Conservation (phyloP, 768 basidiomycete species). For the Rhizopogon salebrosus region DNA sequence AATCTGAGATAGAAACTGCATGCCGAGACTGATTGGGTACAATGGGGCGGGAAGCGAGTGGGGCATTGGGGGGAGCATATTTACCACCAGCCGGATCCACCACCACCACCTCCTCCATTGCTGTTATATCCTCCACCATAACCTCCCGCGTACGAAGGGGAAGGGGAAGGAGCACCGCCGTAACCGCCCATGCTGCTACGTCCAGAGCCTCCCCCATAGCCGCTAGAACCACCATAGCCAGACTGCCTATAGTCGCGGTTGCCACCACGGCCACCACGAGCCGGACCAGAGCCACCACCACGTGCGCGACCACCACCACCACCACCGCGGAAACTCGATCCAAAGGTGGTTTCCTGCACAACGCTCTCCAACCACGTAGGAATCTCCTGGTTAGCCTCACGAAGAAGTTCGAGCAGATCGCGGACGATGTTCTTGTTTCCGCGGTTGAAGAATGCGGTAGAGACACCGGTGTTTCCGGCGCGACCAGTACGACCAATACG, state of each 20-base stretch:
- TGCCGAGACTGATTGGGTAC: slow-evolving; percentile 3
- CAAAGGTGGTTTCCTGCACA: slow-evolving; percentile 75
- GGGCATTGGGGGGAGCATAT: slow-evolving; percentile 6
- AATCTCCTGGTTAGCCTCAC: slow-evolving; percentile 95
- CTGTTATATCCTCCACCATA: slow-evolving; percentile 32
- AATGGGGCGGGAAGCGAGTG: slow-evolving; percentile 4
- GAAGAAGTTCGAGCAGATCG: slow-evolving; percentile 87
- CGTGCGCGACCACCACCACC: slow-evolving; percentile 55
- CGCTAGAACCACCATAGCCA: slow-evolving; percentile 31
- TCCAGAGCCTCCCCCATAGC: slow-evolving; percentile 24
- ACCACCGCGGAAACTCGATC: slow-evolving; percentile 45
- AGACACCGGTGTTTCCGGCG: slow-evolving; percentile 95
- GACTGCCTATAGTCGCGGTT: slow-evolving; percentile 30
- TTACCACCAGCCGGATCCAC: slow-evolving; percentile 47
- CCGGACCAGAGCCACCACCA: slow-evolving; percentile 38
- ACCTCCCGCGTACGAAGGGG: slow-evolving; percentile 32
- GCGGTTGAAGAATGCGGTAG: slow-evolving; percentile 94
- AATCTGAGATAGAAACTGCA: slow-evolving; percentile 11
- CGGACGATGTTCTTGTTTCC: slow-evolving; percentile 90
- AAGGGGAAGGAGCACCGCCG: slow-evolving; percentile 15
- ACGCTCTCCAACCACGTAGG: slow-evolving; percentile 89
- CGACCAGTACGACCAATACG: slow-evolving; percentile 98
- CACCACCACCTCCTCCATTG: slow-evolving; percentile 17
- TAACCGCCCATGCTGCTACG: slow-evolving; percentile 22
- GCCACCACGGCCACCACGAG: slow-evolving; percentile 35